phyloP scores from a whole-genome alignment of 345 rosid genomes.

The Turritis glabra region DNA sequence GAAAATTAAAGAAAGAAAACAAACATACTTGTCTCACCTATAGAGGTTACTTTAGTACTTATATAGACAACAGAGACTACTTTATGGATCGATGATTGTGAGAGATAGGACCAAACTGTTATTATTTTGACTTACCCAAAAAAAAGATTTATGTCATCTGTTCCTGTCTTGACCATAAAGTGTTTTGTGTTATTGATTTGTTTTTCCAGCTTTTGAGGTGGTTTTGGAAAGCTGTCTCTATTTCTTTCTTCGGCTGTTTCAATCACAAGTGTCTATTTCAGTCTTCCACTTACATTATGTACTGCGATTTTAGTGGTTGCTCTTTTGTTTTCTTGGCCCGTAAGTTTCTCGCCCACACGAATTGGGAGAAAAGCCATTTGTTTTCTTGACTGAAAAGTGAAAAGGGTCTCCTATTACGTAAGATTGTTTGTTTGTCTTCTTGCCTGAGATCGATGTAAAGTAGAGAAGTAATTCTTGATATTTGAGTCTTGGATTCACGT shows the following conservation, averaged over 20 bases:
- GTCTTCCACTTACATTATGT: constrained; percentile 17
- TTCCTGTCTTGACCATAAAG: constrained; percentile 20
- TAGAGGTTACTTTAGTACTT: background rate
- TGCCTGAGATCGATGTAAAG: background rate
- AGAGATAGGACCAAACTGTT: constrained; percentile 30
- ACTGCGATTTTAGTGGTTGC: constrained; percentile 3
- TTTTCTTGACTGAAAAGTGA: constrained; percentile 34
- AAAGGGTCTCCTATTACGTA: constrained; percentile 5
- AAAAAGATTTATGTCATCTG: background rate
- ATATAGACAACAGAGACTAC: background rate
- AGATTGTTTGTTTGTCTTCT: constrained; percentile 18
- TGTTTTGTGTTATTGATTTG: background rate
- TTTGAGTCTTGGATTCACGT: background rate
- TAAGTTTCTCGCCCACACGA: constrained; percentile 18
- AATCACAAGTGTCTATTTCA: constrained; percentile 11
- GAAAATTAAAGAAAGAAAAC: background rate
- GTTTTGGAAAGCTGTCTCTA: constrained; percentile 12
- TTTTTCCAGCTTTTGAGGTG: constrained; percentile 27
- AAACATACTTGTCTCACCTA: constrained; percentile 1
- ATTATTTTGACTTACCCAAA: background rate
- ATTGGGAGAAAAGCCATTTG: background rate
- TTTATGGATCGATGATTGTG: background rate
- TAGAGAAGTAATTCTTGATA: background rate
- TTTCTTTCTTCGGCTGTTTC: constrained; percentile 7
- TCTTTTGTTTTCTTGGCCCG: constrained; percentile 18